phyloP scores from a whole-genome alignment of 2,329 filamentous ascomycete genomes.

The Phaeosphaeria sp. region DNA sequence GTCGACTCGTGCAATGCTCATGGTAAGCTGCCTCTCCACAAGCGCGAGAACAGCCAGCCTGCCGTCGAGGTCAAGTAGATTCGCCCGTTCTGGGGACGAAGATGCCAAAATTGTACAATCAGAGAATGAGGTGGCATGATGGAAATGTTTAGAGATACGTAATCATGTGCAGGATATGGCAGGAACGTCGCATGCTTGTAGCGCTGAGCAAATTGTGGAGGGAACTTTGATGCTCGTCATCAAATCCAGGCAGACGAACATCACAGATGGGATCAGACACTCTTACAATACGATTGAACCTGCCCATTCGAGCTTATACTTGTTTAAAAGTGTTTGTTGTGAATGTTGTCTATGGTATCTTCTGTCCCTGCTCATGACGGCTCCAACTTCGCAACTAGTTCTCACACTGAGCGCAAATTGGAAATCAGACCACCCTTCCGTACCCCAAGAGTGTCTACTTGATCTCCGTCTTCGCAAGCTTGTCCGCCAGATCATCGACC shows the following conservation, averaged over 20 bases:
- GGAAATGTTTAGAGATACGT: background rate
- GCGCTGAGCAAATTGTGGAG: background rate
- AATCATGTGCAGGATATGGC: background rate
- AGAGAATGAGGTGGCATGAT: background rate
- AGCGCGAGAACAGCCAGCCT: constrained; percentile 15
- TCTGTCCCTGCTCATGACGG: background rate
- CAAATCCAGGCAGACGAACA: background rate
- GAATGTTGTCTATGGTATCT: background rate
- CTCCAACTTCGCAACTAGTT: background rate
- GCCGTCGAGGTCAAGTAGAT: background rate
- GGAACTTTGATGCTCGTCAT: background rate
- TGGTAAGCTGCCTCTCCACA: background rate
- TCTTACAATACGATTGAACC: background rate
- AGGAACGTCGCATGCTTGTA: background rate
- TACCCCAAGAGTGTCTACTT: constrained; percentile 22
- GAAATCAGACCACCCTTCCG: background rate
- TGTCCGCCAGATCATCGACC: constrained; percentile 80
- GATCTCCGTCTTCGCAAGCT: constrained; percentile 72
- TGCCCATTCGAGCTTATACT: background rate
- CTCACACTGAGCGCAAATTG: background rate
- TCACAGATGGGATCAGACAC: background rate
- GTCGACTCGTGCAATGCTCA: background rate
- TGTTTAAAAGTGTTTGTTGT: background rate
- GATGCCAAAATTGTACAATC: background rate
- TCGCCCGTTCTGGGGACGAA: background rate